Evolutionary conservation across 1,284 basidiomycete species (phyloP), one percentile per base, ranked within the genome.

Genomic region (Veloboletus limbatus): DNA sequence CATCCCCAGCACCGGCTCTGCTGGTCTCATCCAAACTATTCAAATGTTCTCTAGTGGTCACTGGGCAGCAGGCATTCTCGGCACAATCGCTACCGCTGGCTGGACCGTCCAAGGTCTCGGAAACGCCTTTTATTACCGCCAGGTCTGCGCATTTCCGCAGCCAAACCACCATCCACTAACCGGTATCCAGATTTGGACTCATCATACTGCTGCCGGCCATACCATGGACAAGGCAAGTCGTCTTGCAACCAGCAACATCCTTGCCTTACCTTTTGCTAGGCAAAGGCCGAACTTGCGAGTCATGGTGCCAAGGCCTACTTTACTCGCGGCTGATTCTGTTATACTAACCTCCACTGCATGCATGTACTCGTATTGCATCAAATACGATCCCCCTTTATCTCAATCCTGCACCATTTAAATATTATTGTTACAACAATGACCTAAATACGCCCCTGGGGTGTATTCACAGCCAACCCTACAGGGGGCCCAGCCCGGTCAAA

Each of bases 11-110:
- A 97, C 95, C 33, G 96, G 96, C 21, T 92, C 91, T 31, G 93
- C 92, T 10, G 96, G 97, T n/a, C 75, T 99, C 37, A 91, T 98
- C 62, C 91, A 93, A 68, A 96, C 87, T 26, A 90, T 97, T 55
- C 74, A 82, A 52, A 82, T 85, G 73, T 91, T 82, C 63, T 73
- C 76, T n/a, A 62, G 69, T 35, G 73, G 77, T 38, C 71, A 75
- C 28, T 74, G 89, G 68, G 80, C 82, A 18, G 85, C 92, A 16
- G 92, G 81, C 40, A 75, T 94, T 40, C 75, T 97, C 43, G 84
- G 89, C 36, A 73, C 82, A 11, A 67, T 99, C 38, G 79, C 93
- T 3, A 92, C 88, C 8, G 75, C 85, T 25, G 93, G 92, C 24
- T 99, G 97, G 92, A 75, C 78, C 4, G 49, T 96, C 26, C 93